Conservation (phyloP, 106 monocot species). For the Acanthochlamys bracteata region DNA sequence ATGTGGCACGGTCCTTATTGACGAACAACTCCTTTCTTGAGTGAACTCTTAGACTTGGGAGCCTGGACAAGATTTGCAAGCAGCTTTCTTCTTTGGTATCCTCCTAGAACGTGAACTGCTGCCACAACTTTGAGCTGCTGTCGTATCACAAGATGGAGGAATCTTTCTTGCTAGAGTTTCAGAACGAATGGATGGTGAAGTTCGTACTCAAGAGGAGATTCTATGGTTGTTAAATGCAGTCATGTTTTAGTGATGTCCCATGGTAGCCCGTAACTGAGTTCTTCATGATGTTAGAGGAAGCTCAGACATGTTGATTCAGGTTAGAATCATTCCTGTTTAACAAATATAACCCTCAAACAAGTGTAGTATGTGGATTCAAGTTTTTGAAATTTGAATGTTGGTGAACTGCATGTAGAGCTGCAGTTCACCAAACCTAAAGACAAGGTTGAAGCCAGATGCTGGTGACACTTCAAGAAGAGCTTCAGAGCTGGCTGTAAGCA, state of each 20-base stretch:
- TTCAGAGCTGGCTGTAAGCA: conserved; percentile 57
- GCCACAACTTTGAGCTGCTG: too few species aligned
- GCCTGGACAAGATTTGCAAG: too few species aligned
- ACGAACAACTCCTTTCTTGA: too few species aligned
- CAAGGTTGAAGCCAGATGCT: conserved; percentile 37
- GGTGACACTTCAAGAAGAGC: conserved; percentile 45
- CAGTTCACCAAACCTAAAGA: conserved; percentile 29
- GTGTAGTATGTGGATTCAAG: not conserved
- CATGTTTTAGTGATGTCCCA: conserved; percentile 8
- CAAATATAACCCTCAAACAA: not conserved
- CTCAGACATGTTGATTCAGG: conserved; percentile 49
- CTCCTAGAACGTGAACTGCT: too few species aligned
- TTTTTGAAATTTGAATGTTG: not conserved
- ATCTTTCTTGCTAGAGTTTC: conserved; percentile 59
- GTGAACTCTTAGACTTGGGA: too few species aligned
- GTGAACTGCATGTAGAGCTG: conserved; percentile 53
- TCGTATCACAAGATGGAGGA: conserved; percentile 34
- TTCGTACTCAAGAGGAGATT: conserved; percentile 46
- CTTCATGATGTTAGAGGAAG: conserved; percentile 56
- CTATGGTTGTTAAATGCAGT: conserved; percentile 27
- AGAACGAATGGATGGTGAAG: conserved; percentile 18
- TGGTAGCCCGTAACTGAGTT: conserved; percentile 57
- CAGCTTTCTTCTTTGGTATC: too few species aligned
- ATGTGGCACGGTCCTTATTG: too few species aligned
- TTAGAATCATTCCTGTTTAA: not conserved